These are phyloP conservation scores for Coemansia sp. DNA, from an alignment of 371 early-diverging fungal species.

Conservation along the genomic window DNA sequence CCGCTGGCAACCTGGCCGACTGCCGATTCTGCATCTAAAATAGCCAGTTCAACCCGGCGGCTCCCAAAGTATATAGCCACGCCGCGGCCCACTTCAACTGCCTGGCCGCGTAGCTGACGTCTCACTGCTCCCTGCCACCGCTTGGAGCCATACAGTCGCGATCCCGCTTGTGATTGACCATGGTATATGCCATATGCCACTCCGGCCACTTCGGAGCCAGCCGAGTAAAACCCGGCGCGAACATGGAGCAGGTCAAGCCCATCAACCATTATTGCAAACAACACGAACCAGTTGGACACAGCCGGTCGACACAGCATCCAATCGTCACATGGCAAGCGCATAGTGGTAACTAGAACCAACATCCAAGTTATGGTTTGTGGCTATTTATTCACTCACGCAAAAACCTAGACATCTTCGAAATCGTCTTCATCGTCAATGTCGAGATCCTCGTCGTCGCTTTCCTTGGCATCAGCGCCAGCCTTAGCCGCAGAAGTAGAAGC, in stretches of 20 bases:
- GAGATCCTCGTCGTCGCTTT: constrained; percentile 8
- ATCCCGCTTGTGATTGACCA: background rate
- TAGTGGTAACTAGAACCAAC: no score
- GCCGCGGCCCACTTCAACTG: background rate
- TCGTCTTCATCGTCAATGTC: constrained; percentile 51
- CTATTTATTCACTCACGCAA: background rate
- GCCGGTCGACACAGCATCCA: no score
- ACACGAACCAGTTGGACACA: no score
- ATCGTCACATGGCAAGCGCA: no score
- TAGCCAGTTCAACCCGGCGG: constrained; percentile 1
- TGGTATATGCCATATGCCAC: background rate
- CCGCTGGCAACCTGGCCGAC: background rate
- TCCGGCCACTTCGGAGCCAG: background rate
- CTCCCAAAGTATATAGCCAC: constrained; percentile 19
- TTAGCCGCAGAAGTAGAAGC: constrained; percentile 5
- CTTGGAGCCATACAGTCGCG: background rate
- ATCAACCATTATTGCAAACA: no score
- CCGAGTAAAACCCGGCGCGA: background rate
- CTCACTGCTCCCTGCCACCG: constrained; percentile 6
- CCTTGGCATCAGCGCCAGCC: background rate
- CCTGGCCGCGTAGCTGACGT: constrained; percentile 15
- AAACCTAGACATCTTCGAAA: constrained; percentile 48
- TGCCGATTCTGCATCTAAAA: background rate
- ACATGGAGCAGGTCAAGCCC: no score
- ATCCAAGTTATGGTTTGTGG: no score